Evolutionary conservation across 768 basidiomycete genomes (phyloP).

Genomic region (Xerocomellus dryophilus): DNA sequence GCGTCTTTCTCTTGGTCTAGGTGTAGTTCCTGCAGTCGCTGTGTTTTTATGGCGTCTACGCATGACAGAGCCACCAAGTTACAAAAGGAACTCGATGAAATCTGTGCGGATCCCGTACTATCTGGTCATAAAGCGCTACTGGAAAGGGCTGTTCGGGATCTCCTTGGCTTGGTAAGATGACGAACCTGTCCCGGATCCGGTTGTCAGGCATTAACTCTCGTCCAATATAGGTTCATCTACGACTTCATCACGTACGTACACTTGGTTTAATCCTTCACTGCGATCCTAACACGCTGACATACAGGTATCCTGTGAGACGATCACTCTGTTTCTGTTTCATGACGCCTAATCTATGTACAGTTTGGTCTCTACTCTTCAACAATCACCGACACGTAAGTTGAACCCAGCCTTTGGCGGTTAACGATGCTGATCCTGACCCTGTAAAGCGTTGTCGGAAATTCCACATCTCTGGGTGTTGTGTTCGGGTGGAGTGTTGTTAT

Average conservation of each 20-base stretch:
- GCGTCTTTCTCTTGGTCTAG: conserved; percentile 83
- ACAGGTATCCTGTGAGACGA: conserved; percentile 60
- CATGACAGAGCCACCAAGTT: conserved; percentile 78
- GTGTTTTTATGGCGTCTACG: conserved; percentile 86
- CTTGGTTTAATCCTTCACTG: background rate
- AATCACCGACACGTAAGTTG: conserved; percentile 58
- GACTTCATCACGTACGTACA: conserved; percentile 70
- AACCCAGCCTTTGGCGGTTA: background rate
- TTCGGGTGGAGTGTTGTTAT: conserved; percentile 87
- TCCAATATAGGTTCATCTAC: conserved; percentile 59
- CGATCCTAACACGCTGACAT: background rate
- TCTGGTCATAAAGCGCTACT: conserved; percentile 78
- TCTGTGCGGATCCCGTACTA: conserved; percentile 67
- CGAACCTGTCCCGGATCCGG: background rate
- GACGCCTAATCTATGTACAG: conserved; percentile 31
- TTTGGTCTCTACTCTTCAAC: conserved; percentile 82
- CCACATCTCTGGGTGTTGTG: conserved; percentile 50
- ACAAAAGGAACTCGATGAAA: conserved; percentile 78
- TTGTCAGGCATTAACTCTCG: background rate
- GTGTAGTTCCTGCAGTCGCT: conserved; percentile 71
- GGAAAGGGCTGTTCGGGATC: conserved; percentile 69
- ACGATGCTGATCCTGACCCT: background rate
- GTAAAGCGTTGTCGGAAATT: conserved; percentile 55
- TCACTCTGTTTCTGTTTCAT: background rate
- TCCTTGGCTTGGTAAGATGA: conserved; percentile 63